phyloP scores from a whole-genome alignment of 2,329 filamentous ascomycete species.

The Acrocalymma vagum region DNA sequence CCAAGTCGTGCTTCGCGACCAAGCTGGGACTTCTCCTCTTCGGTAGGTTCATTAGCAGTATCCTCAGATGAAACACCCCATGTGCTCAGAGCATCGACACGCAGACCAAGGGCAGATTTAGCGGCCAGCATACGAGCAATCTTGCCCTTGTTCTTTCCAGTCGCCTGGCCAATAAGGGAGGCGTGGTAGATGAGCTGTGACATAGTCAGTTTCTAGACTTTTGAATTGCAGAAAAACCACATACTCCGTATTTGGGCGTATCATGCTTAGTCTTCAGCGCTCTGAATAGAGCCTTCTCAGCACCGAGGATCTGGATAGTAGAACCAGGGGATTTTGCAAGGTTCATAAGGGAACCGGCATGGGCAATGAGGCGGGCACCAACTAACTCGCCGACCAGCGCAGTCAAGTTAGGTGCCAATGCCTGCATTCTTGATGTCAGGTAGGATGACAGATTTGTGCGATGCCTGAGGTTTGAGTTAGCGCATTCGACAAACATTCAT shows the following conservation, averaged over 20 bases:
- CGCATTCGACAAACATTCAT: not conserved
- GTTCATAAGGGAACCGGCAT: slow-evolving; percentile 92
- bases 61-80: slow-evolving; percentile 70
- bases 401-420: slow-evolving; percentile 95
- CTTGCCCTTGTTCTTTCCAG: slow-evolving; percentile 99
- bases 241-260: slow-evolving; percentile 89
- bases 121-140: slow-evolving; percentile 95
- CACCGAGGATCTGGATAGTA: slow-evolving; percentile 97
- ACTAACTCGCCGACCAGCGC: slow-evolving; percentile 92
- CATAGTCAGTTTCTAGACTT: slow-evolving; percentile 41
- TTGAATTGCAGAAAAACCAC: slow-evolving; percentile 78
- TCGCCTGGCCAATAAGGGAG: slow-evolving; percentile 89
- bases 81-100: slow-evolving; percentile 87
- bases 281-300: slow-evolving; percentile 98
- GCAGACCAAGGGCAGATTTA: slow-evolving; percentile 91
- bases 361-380: slow-evolving; percentile 91
- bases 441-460: slow-evolving; percentile 88
- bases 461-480: slow-evolving; percentile 34
- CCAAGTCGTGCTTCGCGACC: slow-evolving; percentile 76
- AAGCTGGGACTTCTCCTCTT: slow-evolving; percentile 86
- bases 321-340: slow-evolving; percentile 94
- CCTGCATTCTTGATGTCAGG: slow-evolving; percentile 91
- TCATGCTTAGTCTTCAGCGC: slow-evolving; percentile 99
- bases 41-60: slow-evolving; percentile 67
- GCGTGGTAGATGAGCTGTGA: slow-evolving; percentile 70